Evolutionary conservation across 1,284 basidiomycete species (phyloP).

Genomic region (Coniferiporia weirii): DNA sequence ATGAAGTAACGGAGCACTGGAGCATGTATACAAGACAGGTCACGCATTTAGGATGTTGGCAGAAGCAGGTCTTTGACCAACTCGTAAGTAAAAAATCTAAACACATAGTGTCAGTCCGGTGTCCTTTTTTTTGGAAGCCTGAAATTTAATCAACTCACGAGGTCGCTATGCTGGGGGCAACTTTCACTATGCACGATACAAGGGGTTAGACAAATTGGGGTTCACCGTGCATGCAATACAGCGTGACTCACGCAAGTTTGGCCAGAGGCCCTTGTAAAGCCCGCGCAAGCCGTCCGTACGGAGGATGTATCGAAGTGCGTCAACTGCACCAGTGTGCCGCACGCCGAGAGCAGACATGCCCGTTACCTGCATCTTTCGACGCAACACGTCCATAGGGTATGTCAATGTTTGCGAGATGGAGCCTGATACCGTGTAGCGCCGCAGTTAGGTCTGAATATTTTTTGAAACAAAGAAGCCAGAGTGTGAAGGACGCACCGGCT

Average conservation of each 20-base stretch:
- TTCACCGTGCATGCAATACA: not conserved
- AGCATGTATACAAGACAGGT: not conserved
- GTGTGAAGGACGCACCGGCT: slow-evolving; percentile 30
- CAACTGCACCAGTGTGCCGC: slow-evolving; percentile 74
- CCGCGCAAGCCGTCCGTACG: slow-evolving; percentile 70
- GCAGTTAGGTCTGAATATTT: slow-evolving; percentile 1
- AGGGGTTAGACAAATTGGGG: not conserved
- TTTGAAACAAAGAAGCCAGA: not conserved
- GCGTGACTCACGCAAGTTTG: slow-evolving; percentile 75
- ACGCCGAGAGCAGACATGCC: slow-evolving; percentile 70
- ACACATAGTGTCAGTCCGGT: not conserved
- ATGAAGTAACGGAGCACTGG: not conserved
- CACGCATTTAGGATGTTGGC: not conserved
- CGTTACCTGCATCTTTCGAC: slow-evolving; percentile 93
- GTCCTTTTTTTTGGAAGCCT: not conserved
- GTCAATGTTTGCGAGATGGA: slow-evolving; percentile 90
- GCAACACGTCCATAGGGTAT: slow-evolving; percentile 92
- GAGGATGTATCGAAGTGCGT: slow-evolving; percentile 69
- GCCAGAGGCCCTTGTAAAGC: slow-evolving; percentile 85
- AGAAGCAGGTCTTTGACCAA: slow-evolving; percentile 45
- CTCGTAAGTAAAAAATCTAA: slow-evolving; percentile 69
- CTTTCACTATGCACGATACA: slow-evolving; percentile 56
- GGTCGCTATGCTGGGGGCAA: slow-evolving; percentile 88
- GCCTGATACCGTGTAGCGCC: slow-evolving; percentile 34
- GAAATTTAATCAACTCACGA: slow-evolving; percentile 32